Evolutionary conservation across 768 basidiomycete species (phyloP), one percentile per base, ranked within the genome.

Genomic region (Xerocomellus intermedius): DNA sequence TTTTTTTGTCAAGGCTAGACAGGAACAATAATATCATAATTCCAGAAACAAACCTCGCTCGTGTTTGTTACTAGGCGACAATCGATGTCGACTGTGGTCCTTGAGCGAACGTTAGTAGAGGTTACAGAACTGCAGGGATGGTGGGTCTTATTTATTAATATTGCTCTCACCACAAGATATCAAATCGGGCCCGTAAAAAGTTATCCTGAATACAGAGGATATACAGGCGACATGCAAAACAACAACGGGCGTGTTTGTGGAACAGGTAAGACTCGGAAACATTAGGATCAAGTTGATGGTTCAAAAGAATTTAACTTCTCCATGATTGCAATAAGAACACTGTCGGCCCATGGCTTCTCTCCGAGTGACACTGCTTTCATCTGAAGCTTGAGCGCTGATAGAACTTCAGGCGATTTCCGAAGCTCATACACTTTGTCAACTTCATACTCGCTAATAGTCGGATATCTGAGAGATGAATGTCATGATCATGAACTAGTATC

Each of bases 281-380:
- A 33, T 1, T 2, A 37, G 16, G 2, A 36, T 57, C 30, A 65
- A 39, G 48, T 1, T 9, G 56, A 39, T 35, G 47, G 30, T 19
- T 58, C 56, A 5, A 51, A 26, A 1, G 55, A 38, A 26, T 62
- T 68, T 3, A 67, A 50, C 46, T 48, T 59, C 1, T 64, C 67
- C 66, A 68, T 56, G 42, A 69, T 64, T 13, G 57, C 64, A 45
- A 61, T 45, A 17, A 67, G 67, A 21, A 46, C 62, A 21, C 12
- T n/a, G 5, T 54, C 21, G 0, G 62, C 63, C 68, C 65, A 67
- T 4, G 68, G 68, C 42, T 65, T 69, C 52, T 68, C 58, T 16
- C 67, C 68, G 3, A 49, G 38, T 10, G 68, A 44, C 8, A 68
- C 61, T 17, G 39, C 56, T 36, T 58, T 69, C 30, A 68, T 17